A percentile compares a stretch with the other conserved stretches of the same genome.
These are phyloP conservation scores for Talaromyces sp. DNA, from an alignment of 2,329 filamentous ascomycete species.

Conservation along the genomic window DNA sequence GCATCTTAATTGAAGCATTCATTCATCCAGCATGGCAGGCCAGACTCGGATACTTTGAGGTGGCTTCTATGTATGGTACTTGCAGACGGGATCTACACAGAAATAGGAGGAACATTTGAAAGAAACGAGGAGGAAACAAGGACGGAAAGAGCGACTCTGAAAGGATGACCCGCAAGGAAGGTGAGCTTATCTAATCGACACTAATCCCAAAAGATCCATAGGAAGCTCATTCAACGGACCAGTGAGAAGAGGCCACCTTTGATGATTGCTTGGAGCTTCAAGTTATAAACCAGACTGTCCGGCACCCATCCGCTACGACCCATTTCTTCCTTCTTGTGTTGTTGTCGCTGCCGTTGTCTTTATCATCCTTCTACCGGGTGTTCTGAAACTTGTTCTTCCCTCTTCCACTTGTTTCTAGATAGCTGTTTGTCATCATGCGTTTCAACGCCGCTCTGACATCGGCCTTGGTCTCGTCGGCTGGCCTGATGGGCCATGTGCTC, in stretches of 20 bases:
- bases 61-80: not conserved
- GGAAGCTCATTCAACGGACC: constrained; percentile 4
- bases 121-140: not conserved
- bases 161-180: not conserved
- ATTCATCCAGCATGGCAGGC: not conserved
- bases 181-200: not conserved
- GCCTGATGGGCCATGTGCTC: constrained; percentile 62
- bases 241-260: constrained; percentile 44
- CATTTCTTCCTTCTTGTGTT: constrained; percentile 19
- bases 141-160: not conserved
- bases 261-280: constrained; percentile 31
- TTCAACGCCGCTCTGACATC: constrained; percentile 74
- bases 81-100: not conserved
- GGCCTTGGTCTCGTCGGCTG: constrained; percentile 65
- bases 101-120: not conserved
- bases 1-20: not conserved
- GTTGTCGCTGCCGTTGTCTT: constrained; percentile 13
- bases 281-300: constrained; percentile 27
- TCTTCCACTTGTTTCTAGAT: constrained; percentile 18
- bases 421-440: constrained; percentile 62
- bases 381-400: constrained; percentile 15
- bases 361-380: constrained; percentile 17
- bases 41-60: not conserved
- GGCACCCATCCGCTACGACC: constrained; percentile 15
- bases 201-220: constrained; percentile 6